Evolutionary conservation across 1,284 basidiomycete species (phyloP).

Genomic region (Kwoniella shivajii): DNA sequence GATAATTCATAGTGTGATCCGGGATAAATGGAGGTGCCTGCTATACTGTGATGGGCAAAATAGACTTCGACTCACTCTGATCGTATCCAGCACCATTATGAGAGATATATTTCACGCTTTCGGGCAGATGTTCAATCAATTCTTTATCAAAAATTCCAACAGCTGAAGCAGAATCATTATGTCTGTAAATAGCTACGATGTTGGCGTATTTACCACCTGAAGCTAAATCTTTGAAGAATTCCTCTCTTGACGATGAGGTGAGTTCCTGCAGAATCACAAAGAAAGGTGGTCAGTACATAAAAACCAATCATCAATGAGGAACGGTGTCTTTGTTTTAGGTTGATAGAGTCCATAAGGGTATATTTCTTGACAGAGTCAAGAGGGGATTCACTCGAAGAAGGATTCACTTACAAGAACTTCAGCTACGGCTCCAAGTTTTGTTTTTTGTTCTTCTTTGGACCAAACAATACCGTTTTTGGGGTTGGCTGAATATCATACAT

Average conservation of each 20-base stretch:
- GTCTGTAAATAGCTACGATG: constrained; percentile 75
- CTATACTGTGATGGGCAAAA: no score
- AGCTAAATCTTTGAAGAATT: constrained; percentile 68
- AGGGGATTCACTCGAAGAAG: background rate
- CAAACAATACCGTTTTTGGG: constrained; percentile 63
- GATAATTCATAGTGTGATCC: no score
- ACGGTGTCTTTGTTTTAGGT: no score
- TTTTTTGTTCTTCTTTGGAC: constrained; percentile 72
- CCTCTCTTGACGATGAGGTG: constrained; percentile 65
- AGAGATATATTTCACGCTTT: constrained; percentile 76
- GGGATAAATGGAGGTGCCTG: no score
- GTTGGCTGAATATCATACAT: constrained; percentile 28
- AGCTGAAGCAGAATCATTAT: constrained; percentile 48
- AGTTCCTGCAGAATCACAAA: constrained; percentile 58
- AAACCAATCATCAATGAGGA: no score
- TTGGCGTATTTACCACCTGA: constrained; percentile 68
- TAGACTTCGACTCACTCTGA: constrained; percentile 36
- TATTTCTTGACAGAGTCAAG: no score
- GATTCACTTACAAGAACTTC: constrained; percentile 68
- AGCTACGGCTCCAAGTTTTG: constrained; percentile 67
- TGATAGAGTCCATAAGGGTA: no score
- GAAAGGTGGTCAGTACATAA: background rate
- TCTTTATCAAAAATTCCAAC: constrained; percentile 81
- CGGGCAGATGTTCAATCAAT: constrained; percentile 68
- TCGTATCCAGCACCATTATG: constrained; percentile 89